Evolutionary conservation across 148 eudicot species (phyloP).

Genomic region (Beta vulgaris): DNA sequence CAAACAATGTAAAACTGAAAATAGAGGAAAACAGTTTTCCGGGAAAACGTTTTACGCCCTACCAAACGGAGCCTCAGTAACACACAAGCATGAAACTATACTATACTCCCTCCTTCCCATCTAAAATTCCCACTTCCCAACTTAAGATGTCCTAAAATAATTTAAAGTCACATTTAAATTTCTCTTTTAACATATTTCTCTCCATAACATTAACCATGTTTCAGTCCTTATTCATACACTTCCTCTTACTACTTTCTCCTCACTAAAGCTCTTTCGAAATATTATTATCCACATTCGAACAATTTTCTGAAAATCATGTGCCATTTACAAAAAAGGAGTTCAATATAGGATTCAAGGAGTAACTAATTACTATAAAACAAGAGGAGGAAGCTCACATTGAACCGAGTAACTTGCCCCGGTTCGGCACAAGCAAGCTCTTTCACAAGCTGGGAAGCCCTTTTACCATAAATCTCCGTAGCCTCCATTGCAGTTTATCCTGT

Average conservation of each 20-base stretch:
- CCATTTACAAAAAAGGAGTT: not conserved
- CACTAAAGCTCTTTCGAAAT: not conserved
- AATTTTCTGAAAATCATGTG: not conserved
- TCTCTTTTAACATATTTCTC: not conserved
- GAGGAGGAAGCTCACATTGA: conserved; percentile 31
- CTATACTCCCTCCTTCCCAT: too few relatives aligned
- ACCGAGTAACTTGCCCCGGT: conserved; percentile 44
- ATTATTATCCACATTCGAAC: not conserved
- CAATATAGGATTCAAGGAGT: not conserved
- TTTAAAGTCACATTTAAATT: too few relatives aligned
- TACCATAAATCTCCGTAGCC: conserved; percentile 39
- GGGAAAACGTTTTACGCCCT: too few relatives aligned
- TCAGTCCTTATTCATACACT: not conserved
- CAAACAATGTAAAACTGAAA: too few relatives aligned
- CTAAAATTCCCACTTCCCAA: too few relatives aligned
- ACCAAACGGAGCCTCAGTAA: too few relatives aligned
- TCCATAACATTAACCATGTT: not conserved
- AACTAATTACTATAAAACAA: not conserved
- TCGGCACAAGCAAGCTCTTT: conserved; percentile 45
- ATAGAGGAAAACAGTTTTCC: too few relatives aligned
- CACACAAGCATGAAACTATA: too few relatives aligned
- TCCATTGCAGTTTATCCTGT: conserved; percentile 27
- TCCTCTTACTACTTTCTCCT: not conserved
- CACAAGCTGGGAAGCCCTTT: conserved; percentile 41
- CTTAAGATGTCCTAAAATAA: too few relatives aligned